Conservation (phyloP, 257 asterid species). For the Paulownia fortunei region DNA sequence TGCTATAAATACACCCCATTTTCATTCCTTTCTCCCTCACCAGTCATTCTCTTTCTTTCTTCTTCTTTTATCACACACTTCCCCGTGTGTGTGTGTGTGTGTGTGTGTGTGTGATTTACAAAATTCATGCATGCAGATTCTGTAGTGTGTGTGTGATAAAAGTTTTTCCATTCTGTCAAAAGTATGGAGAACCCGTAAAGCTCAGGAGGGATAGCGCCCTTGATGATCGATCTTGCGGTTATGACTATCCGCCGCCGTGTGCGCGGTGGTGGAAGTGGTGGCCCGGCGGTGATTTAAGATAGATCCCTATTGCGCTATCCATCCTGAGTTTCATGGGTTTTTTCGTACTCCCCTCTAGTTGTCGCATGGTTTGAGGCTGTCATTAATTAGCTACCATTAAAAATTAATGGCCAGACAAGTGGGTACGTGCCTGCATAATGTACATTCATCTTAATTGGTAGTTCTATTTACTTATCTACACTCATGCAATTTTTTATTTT, state of each 20-base stretch:
- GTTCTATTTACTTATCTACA: too few relatives aligned
- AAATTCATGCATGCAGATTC: slow-evolving; percentile 28
- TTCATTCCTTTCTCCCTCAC: slow-evolving; percentile 28
- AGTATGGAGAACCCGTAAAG: slow-evolving; percentile 59
- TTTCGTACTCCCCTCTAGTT: slow-evolving; percentile 24
- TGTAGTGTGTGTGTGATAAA: neutral
- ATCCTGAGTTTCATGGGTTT: slow-evolving; percentile 77
- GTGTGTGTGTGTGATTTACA: neutral
- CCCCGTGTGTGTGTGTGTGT: slow-evolving; percentile 8
- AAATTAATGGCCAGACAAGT: neutral
- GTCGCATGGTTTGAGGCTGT: neutral
- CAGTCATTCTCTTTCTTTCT: neutral
- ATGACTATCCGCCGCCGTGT: neutral
- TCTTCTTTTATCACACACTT: slow-evolving; percentile 6
- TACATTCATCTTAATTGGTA: neutral
- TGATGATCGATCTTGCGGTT: neutral
- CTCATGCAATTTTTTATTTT: neutral
- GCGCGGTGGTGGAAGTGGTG: slow-evolving; percentile 15
- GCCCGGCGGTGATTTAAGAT: neutral
- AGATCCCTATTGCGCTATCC: slow-evolving; percentile 68
- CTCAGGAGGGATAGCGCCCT: slow-evolving; percentile 91
- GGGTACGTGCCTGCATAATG: slow-evolving; percentile 35
- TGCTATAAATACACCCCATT: slow-evolving; percentile 55
- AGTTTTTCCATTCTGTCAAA: neutral
- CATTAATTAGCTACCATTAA: neutral